A percentile compares a stretch with the other conserved stretches of the same genome.
phyloP scores from a whole-genome alignment of 1,284 basidiomycete species.

The Somion occarium region DNA sequence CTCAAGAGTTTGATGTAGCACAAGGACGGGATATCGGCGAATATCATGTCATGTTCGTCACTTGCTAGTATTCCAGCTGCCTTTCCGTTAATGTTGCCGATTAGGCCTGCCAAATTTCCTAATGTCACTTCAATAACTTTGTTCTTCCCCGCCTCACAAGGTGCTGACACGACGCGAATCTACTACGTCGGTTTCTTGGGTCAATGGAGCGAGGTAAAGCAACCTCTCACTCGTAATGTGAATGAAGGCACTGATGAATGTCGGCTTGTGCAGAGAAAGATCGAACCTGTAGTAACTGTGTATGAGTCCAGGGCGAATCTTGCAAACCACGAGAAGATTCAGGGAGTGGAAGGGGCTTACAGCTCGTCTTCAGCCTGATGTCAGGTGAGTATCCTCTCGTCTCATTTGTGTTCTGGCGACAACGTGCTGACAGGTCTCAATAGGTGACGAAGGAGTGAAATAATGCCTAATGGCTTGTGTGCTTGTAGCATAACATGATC shows the following conservation, averaged over 20 bases:
- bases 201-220: constrained; percentile 63
- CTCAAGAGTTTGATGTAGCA: constrained; percentile 66
- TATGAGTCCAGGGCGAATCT: constrained; percentile 78
- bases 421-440: too few species aligned
- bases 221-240: not conserved
- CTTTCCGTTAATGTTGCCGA: not conserved
- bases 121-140: constrained; percentile 68
- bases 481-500: too few species aligned
- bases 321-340: constrained; percentile 77
- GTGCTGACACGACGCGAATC: constrained; percentile 61
- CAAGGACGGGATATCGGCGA: constrained; percentile 71
- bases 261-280: constrained; percentile 46
- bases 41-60: constrained; percentile 57
- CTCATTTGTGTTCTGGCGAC: too few species aligned
- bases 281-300: constrained; percentile 65
- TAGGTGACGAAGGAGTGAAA: too few species aligned
- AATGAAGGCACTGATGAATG: too few species aligned
- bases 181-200: constrained; percentile 82
- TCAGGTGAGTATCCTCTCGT: too few species aligned
- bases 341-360: constrained; percentile 59
- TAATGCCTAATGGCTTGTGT: too few species aligned
- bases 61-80: not conserved
- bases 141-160: constrained; percentile 71
- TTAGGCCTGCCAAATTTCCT: constrained; percentile 72
- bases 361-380: constrained; percentile 26